phyloP scores from a whole-genome alignment of 352 stramenopile species.

The Discostella stelligera region DNA sequence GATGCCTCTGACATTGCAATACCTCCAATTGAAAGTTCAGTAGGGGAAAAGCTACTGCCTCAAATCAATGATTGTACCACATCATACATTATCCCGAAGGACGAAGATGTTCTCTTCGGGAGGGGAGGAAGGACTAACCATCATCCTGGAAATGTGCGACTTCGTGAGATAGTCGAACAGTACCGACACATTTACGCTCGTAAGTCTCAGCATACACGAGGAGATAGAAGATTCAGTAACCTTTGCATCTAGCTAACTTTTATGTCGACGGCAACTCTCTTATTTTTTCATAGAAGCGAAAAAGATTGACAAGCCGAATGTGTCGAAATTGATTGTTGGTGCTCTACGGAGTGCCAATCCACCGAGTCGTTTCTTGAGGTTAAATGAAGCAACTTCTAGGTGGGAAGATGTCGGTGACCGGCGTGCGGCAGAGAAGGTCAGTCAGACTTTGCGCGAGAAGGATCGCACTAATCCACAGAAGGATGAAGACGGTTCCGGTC shows the following conservation, averaged over 20 bases:
- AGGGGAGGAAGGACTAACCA: conserved; percentile 47
- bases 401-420: conserved; percentile 66
- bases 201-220: background rate
- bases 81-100: conserved; percentile 9
- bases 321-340: conserved; percentile 44
- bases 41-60: conserved; percentile 3
- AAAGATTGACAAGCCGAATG: conserved; percentile 48
- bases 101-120: conserved; percentile 56
- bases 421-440: conserved; percentile 63
- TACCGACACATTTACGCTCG: conserved; percentile 34
- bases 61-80: background rate
- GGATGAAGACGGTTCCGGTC: background rate
- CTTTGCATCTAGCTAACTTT: background rate
- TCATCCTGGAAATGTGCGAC: conserved; percentile 49
- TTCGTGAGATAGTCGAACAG: conserved; percentile 30
- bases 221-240: background rate
- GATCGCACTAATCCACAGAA: conserved; percentile 5
- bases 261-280: background rate
- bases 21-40: conserved; percentile 2
- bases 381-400: conserved; percentile 32
- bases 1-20: conserved; percentile 17
- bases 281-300: conserved; percentile 1
- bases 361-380: conserved; percentile 43
- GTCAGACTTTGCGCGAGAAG: conserved; percentile 58
- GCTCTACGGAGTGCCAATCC: conserved; percentile 25